Evolutionary conservation across 2,329 filamentous ascomycete species (phyloP), one percentile per base, ranked within the genome.

Genomic region (Chaetomiaceae sp.): DNA sequence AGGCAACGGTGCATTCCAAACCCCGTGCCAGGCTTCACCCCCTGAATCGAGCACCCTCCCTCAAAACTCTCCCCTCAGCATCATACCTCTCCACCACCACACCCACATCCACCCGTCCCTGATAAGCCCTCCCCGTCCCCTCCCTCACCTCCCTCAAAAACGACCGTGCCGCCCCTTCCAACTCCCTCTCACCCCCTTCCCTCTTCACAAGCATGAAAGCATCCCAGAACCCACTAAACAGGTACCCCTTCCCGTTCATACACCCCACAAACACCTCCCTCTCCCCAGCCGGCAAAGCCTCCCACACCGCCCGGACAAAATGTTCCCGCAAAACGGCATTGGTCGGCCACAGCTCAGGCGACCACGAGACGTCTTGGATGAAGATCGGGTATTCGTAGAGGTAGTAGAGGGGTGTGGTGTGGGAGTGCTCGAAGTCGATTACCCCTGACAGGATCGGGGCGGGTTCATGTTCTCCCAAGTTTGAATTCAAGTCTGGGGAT

Each of bases 341-440:
- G 14, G 45, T 46, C 25, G 46, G 19, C 27, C 50, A 54, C 1
- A 45, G 25, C 17, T 54, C 40, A 17, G 39, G 19, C 8, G 33
- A 50, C 46, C 39, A 50, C 9, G 38, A 39, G 7, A 50, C 46
- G 25, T 54, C 46, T 15, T 54, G 52, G 27, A 50, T 50, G 20
- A 40, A 50, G 20, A 54, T 46, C 12, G 52, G 52, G 45, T 54
- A 50, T n/a, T 54, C 46, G 33, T 50, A 54, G 14, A 54, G 25
- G 36, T 39, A 49, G 19, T 54, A 31, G 14, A 54, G 46, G 31
- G 52, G 46, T 8, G 39, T 46, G 3, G 52, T 39, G 20, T 39
- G 34, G 23, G 52, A 17, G 22, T 54, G 34, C 39, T 50, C 52
- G 14, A 54, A 54, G 33, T 54, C 52, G n/a, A 54, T 54, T 1